Conservation (phyloP, 2,329 filamentous ascomycete genomes). For the Tolypocladium sp. region DNA sequence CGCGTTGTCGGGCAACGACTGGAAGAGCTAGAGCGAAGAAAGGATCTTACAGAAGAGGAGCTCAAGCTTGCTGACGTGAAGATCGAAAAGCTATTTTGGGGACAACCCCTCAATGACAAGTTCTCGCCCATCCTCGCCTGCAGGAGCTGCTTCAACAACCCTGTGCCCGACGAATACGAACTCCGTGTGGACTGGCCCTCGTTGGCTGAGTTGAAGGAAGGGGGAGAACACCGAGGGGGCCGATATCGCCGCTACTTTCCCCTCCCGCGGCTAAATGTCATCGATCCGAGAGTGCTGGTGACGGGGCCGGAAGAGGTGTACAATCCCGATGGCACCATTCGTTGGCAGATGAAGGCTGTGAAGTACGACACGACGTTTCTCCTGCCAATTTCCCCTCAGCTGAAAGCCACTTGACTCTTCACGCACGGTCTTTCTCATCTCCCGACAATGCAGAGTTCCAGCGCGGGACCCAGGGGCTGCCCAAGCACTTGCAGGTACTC, state of each 20-base stretch:
- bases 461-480: neutral
- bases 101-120: conserved; percentile 16
- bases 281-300: conserved; percentile 4
- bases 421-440: neutral
- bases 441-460: neutral
- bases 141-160: conserved; percentile 22
- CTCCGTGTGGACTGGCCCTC: conserved; percentile 22
- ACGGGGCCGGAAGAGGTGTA: conserved; percentile 5
- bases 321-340: conserved; percentile 13
- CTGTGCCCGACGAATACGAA: conserved; percentile 5
- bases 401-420: neutral
- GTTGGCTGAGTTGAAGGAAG: conserved; percentile 25
- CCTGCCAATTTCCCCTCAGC: conserved; percentile 6
- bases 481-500: neutral
- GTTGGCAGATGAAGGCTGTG: conserved; percentile 16
- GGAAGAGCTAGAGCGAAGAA: conserved; percentile 9
- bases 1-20: conserved; percentile 13
- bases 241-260: conserved; percentile 20
- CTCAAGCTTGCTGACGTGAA: neutral
- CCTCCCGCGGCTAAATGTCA: conserved; percentile 17
- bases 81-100: conserved; percentile 14
- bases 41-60: neutral
- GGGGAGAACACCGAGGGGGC: conserved; percentile 18
- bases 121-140: conserved; percentile 23
- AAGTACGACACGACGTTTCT: conserved; percentile 12